Evolutionary conservation across 768 basidiomycete species (phyloP).

Genomic region (Hypholoma sublateritium): DNA sequence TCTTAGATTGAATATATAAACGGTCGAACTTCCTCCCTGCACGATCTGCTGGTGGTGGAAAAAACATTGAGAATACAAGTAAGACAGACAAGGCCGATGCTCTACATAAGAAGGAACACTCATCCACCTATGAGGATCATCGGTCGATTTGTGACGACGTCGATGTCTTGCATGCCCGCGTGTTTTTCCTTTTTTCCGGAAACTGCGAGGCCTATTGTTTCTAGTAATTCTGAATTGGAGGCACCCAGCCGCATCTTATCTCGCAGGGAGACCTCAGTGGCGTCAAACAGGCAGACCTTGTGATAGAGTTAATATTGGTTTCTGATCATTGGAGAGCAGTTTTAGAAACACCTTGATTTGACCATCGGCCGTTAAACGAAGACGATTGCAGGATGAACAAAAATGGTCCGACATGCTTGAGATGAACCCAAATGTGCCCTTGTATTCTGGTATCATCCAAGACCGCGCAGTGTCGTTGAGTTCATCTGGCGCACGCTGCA

Average conservation of each 20-base stretch:
- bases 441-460: conserved; percentile 70
- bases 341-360: conserved; percentile 68
- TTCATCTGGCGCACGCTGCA: conserved; percentile 63
- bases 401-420: conserved; percentile 95
- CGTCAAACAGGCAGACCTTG: conserved; percentile 86
- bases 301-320: conserved; percentile 1
- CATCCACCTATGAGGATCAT: conserved; percentile 96
- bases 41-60: not conserved
- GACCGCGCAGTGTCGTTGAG: conserved; percentile 80
- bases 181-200: conserved; percentile 77
- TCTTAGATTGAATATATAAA: not conserved
- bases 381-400: conserved; percentile 80
- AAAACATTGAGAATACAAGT: conserved; percentile 13
- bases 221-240: conserved; percentile 60
- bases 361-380: conserved; percentile 87
- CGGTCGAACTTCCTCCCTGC: not conserved
- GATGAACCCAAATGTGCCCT: conserved; percentile 82
- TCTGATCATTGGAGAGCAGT: not conserved
- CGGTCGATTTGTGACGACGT: conserved; percentile 74
- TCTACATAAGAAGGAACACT: conserved; percentile 42
- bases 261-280: conserved; percentile 79
- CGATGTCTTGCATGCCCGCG: conserved; percentile 80
- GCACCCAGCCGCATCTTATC: conserved; percentile 69
- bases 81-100: conserved; percentile 18
- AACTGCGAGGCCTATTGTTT: conserved; percentile 64